phyloP scores from a whole-genome alignment of 1,284 basidiomycete genomes.

The Irpex rosettiformis region DNA sequence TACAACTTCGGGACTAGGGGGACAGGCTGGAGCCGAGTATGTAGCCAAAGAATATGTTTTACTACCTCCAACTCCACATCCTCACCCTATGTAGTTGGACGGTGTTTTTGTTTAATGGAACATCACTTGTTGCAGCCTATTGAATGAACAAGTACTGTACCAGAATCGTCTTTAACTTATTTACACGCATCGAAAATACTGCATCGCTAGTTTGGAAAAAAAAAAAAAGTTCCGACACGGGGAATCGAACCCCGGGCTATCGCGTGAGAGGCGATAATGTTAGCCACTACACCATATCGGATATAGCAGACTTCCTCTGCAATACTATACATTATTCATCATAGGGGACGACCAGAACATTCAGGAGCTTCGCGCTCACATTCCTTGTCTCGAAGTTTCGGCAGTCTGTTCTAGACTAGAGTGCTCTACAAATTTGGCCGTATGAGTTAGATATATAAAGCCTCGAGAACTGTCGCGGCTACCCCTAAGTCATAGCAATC shows the following conservation, averaged over 20 bases:
- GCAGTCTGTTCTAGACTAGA: not conserved
- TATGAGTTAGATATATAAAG: not conserved
- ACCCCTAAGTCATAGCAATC: too few relatives aligned
- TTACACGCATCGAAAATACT: too few relatives aligned
- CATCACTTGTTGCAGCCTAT: not conserved
- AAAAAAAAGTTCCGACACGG: constrained; percentile 17
- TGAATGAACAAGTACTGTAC: too few relatives aligned
- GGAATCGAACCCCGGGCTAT: constrained; percentile 25
- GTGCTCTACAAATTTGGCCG: not conserved
- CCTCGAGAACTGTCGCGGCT: too few relatives aligned
- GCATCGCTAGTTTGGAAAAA: not conserved
- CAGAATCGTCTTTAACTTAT: too few relatives aligned
- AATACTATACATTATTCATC: too few relatives aligned
- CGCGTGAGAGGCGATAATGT: constrained; percentile 23
- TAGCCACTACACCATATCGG: constrained; percentile 24
- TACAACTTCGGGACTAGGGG: not conserved
- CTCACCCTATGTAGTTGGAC: not conserved
- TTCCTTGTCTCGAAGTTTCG: not conserved
- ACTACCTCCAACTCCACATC: not conserved
- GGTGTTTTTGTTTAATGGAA: not conserved
- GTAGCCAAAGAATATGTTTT: not conserved
- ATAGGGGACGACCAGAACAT: not conserved
- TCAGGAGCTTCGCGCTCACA: not conserved
- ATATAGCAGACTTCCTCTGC: not conserved
- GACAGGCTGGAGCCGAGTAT: not conserved